These are phyloP conservation scores for Pseudopyrenochaeta lycopersici DNA, from an alignment of 2,329 filamentous ascomycete species.

Conservation along the genomic window DNA sequence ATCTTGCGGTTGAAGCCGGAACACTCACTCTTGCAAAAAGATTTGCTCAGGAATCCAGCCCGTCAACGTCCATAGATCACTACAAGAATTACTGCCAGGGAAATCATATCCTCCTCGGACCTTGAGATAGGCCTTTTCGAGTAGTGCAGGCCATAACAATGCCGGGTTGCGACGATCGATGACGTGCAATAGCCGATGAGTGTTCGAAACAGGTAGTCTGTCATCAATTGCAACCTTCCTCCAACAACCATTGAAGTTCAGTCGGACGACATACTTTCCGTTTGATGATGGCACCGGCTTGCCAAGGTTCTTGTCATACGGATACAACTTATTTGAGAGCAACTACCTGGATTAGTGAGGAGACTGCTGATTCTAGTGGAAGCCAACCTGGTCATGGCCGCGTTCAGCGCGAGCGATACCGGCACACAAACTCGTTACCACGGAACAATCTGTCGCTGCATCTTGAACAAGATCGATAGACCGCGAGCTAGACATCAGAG, in stretches of 20 bases:
- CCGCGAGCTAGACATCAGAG: conserved; percentile 65
- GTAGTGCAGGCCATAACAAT: conserved; percentile 88
- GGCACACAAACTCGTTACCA: conserved; percentile 93
- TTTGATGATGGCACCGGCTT: conserved; percentile 73
- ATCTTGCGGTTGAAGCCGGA: neutral
- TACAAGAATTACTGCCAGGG: conserved; percentile 95
- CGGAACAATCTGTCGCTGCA: conserved; percentile 94
- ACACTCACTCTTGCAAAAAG: conserved; percentile 80
- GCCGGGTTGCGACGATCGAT: conserved; percentile 82
- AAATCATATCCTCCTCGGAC: conserved; percentile 96
- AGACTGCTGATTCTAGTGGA: neutral
- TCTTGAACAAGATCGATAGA: conserved; percentile 91
- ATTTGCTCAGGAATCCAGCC: conserved; percentile 98
- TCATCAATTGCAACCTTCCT: conserved; percentile 90
- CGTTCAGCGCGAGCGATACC: conserved; percentile 74
- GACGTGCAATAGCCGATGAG: conserved; percentile 81
- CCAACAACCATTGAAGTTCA: conserved; percentile 95
- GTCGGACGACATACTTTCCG: conserved; percentile 89
- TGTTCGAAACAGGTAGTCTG: conserved; percentile 79
- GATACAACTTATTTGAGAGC: conserved; percentile 76
- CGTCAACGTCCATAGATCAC: conserved; percentile 89
- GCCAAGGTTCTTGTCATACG: conserved; percentile 68
- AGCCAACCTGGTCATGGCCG: conserved; percentile 71
- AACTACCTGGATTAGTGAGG: conserved; percentile 60
- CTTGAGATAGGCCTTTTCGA: conserved; percentile 97